phyloP scores from a whole-genome alignment of 2,329 filamentous ascomycete species.

The Xylariaceae sp. region DNA sequence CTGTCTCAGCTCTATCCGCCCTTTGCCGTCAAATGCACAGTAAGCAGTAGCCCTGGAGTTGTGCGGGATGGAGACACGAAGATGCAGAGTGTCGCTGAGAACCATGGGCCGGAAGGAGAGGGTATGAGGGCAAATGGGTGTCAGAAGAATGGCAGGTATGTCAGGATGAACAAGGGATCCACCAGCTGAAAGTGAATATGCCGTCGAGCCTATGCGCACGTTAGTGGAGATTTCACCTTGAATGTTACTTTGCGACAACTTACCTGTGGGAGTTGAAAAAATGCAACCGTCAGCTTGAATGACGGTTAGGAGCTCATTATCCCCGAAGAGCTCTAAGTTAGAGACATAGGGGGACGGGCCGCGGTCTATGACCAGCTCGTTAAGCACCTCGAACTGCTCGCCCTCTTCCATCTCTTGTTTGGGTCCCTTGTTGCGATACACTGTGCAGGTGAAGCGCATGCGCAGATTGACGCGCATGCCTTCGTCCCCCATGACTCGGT shows the following conservation, averaged over 20 bases:
- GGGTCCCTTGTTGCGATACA: constrained; percentile 66
- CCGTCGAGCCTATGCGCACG: constrained; percentile 60
- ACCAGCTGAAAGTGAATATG: constrained; percentile 92
- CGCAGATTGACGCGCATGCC: constrained; percentile 97
- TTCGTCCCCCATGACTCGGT: constrained; percentile 84
- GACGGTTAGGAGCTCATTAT: constrained; percentile 89
- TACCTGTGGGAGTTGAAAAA: constrained; percentile 87
- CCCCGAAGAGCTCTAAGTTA: constrained; percentile 91
- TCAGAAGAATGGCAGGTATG: constrained; percentile 92
- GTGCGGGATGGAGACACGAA: constrained; percentile 80
- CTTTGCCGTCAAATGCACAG: constrained; percentile 96
- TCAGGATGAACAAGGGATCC: constrained; percentile 94
- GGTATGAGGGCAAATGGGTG: constrained; percentile 95
- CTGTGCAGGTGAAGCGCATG: constrained; percentile 98
- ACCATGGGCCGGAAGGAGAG: constrained; percentile 98
- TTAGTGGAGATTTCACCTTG: constrained; percentile 5
- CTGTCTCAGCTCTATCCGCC: constrained; percentile 83
- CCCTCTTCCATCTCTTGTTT: constrained; percentile 72
- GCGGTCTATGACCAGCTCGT: constrained; percentile 96
- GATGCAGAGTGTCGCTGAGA: constrained; percentile 85
- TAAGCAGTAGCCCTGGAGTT: constrained; percentile 89
- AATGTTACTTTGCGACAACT: constrained; percentile 2
- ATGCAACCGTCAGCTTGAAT: constrained; percentile 97
- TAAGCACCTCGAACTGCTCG: constrained; percentile 96
- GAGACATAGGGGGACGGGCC: constrained; percentile 96